Evolutionary conservation across 257 asterid genomes (phyloP).

Genomic region (Solanum stenotomum): DNA sequence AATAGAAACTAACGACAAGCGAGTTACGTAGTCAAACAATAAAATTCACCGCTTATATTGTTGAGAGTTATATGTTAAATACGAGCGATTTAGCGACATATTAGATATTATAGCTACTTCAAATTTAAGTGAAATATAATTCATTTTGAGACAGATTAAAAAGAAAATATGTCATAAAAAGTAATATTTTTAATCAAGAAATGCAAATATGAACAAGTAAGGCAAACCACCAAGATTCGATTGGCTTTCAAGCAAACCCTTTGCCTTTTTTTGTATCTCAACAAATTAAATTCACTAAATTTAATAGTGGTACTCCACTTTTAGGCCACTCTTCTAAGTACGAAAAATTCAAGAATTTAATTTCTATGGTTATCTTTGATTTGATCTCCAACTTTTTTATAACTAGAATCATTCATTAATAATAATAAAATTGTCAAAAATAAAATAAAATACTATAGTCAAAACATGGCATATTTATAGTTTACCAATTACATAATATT

Average conservation of each 20-base stretch:
- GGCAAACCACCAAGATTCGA: conserved; percentile 9
- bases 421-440: background rate
- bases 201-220: background rate
- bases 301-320: background rate
- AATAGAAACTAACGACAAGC: background rate
- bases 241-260: conserved; percentile 12
- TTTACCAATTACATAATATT: too few relatives aligned
- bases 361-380: background rate
- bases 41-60: background rate
- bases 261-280: background rate
- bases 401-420: background rate
- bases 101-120: background rate
- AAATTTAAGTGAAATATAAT: background rate
- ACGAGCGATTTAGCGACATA: background rate
- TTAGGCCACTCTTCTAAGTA: background rate
- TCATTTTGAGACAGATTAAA: background rate
- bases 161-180: background rate
- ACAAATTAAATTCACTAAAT: background rate
- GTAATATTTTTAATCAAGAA: background rate
- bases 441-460: too few relatives aligned
- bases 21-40: background rate
- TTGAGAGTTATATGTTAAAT: background rate
- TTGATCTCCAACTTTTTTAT: background rate
- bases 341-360: background rate
- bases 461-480: too few relatives aligned